Evolutionary conservation across 2,329 filamentous ascomycete species (phyloP).

Genomic region (Parastagonospora avenae): DNA sequence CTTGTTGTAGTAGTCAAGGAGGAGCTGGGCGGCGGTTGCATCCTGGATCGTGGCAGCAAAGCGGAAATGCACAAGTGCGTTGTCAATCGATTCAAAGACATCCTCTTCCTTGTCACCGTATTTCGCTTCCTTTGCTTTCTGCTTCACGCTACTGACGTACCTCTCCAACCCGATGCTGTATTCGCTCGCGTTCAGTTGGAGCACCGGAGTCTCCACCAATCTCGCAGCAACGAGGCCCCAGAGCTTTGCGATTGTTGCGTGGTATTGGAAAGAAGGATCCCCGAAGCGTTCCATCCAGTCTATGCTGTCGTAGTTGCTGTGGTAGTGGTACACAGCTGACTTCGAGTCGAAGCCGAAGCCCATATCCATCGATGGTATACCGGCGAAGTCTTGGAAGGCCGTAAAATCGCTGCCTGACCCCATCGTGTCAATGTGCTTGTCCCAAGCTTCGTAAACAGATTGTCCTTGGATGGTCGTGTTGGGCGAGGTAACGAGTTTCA

Average conservation of each 20-base stretch:
- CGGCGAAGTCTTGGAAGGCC: conserved; percentile 59
- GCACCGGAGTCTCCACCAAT: conserved; percentile 53
- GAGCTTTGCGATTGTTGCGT: conserved; percentile 56
- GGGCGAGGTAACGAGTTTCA: conserved; percentile 51
- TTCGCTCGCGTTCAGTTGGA: conserved; percentile 54
- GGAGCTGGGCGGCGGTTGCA: conserved; percentile 53
- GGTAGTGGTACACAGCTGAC: conserved; percentile 72
- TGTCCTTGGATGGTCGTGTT: conserved; percentile 75
- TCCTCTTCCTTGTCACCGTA: conserved; percentile 33
- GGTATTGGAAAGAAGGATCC: conserved; percentile 66
- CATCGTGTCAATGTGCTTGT: conserved; percentile 61
- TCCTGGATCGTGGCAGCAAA: conserved; percentile 59
- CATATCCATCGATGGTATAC: conserved; percentile 55
- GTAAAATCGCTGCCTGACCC: conserved; percentile 59
- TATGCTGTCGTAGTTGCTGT: conserved; percentile 83
- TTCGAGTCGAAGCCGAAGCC: conserved; percentile 48
- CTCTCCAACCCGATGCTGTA: conserved; percentile 50
- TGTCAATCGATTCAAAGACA: conserved; percentile 55
- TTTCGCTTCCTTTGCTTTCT: conserved; percentile 28
- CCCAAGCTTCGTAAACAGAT: conserved; percentile 69
- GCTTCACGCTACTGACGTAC: conserved; percentile 52
- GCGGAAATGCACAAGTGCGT: conserved; percentile 56
- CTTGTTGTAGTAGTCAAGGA: conserved; percentile 51
- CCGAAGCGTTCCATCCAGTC: conserved; percentile 83
- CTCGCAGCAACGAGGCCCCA: conserved; percentile 54